A percentile compares a stretch with the other conserved stretches of the same genome.
These are phyloP conservation scores for Metarhizium anisopliae DNA, from an alignment of 2,329 filamentous ascomycete genomes.

Conservation along the genomic window DNA sequence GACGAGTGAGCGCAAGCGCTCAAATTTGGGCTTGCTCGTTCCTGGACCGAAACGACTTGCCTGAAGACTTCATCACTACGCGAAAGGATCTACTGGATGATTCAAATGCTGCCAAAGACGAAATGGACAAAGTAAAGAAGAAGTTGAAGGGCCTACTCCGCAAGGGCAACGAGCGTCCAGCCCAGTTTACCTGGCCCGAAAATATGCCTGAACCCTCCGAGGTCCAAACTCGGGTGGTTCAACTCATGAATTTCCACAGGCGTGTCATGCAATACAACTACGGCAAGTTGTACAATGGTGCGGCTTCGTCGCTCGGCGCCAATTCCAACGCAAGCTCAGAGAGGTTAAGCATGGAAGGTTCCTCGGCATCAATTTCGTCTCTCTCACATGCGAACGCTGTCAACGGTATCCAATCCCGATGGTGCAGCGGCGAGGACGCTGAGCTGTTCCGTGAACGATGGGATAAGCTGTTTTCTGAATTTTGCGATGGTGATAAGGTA, in stretches of 20 bases:
- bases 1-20: slow-evolving; percentile 88
- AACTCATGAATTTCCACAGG: slow-evolving; percentile 96
- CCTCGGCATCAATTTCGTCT: slow-evolving; percentile 33
- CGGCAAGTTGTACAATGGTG: slow-evolving; percentile 61
- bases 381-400: slow-evolving; percentile 54
- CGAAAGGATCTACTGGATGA: slow-evolving; percentile 94
- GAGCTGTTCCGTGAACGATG: slow-evolving; percentile 92
- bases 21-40: slow-evolving; percentile 94
- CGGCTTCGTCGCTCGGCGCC: slow-evolving; percentile 52
- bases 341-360: slow-evolving; percentile 32
- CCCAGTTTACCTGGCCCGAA: slow-evolving; percentile 96
- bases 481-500: slow-evolving; percentile 93
- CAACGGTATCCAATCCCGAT: slow-evolving; percentile 72
- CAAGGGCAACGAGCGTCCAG: slow-evolving; percentile 85
- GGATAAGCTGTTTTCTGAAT: slow-evolving; percentile 97
- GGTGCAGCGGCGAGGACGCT: slow-evolving; percentile 94
- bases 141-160: slow-evolving; percentile 89
- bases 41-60: slow-evolving; percentile 74
- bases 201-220: slow-evolving; percentile 91
- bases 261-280: slow-evolving; percentile 94
- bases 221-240: slow-evolving; percentile 84
- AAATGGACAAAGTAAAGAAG: slow-evolving; percentile 99
- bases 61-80: slow-evolving; percentile 78
- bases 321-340: slow-evolving; percentile 43
- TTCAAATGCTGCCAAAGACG: slow-evolving; percentile 96